Evolutionary conservation across 2,329 filamentous ascomycete genomes (phyloP).

Genomic region (Neonectria coccinea): DNA sequence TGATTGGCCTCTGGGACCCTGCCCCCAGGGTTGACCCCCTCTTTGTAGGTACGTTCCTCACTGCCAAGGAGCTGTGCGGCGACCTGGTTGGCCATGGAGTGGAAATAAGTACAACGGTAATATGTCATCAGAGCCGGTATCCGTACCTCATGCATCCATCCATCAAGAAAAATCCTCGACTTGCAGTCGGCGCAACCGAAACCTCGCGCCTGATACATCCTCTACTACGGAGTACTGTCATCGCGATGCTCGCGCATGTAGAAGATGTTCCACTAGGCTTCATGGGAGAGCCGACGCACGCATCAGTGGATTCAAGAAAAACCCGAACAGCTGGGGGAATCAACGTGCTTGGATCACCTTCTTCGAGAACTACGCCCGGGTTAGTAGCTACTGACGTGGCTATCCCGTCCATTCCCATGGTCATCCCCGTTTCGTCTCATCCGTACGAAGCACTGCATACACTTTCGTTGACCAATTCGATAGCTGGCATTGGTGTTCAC

Average conservation of each 20-base stretch:
- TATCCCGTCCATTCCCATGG: conserved; percentile 1
- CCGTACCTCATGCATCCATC: conserved; percentile 12
- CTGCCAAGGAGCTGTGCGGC: conserved; percentile 22
- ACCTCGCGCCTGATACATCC: conserved; percentile 10
- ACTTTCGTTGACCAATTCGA: background rate
- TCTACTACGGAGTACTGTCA: background rate
- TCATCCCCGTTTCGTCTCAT: background rate
- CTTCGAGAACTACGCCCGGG: background rate
- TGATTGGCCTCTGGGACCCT: conserved; percentile 16
- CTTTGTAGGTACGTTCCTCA: conserved; percentile 22
- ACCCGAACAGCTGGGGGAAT: background rate
- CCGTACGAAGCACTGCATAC: background rate
- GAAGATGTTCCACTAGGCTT: background rate
- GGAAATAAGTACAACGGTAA: conserved; percentile 1
- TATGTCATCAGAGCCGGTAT: conserved; percentile 12
- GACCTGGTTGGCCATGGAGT: conserved; percentile 16
- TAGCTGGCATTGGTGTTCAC: background rate
- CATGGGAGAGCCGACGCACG: background rate
- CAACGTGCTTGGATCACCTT: background rate
- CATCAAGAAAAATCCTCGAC: conserved; percentile 6
- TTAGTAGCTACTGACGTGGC: background rate
- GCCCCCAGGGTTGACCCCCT: conserved; percentile 25
- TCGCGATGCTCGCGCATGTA: background rate
- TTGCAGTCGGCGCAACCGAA: conserved; percentile 20
- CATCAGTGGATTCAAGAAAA: background rate